Evolutionary conservation across 306 rosid genomes (phyloP), one percentile per base, ranked within the genome.

Genomic region (Elaeagnus macrophylla): DNA sequence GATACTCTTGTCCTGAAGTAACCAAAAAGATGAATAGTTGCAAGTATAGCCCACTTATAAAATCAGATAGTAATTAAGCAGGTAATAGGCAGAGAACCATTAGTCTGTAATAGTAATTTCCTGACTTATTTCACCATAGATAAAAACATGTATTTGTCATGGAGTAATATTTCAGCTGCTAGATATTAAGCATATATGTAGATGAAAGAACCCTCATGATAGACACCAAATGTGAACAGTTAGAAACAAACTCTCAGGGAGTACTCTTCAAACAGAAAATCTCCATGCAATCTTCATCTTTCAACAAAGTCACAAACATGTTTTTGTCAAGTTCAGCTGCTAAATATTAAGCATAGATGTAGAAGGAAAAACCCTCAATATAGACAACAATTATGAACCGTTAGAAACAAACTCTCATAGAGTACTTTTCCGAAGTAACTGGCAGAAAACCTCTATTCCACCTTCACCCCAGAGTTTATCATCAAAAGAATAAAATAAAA

Each of bases 401-500:
- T 25, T 25, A 25, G 4, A 25, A 25, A 25, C 32, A 25, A 25
- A 25, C 32, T 25, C 32, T 25, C 32, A 25, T 25, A 25, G 32
- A 25, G 32, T 25, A 25, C 32, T 25, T 5, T 25, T 25, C 39
- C 37, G 17, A 42, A 42, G 39, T 39, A 56, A 25, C 17, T 3
- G 16, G 35, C 51, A 63, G 8, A 63, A 35, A 32, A 41, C 36
- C 16, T 41, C 39, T 46, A 44, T 1, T 44, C 13, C 10, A 53
- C 35, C 15, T 44, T 41, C n/a, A 10, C 37, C 13, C 32, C 1
- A 59, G 52, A n/a, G 45, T 1, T 15, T 63, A 43, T 72, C 35
- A 11, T 62, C 18, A 59, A 42, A 37, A 6, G 18, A 55, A 39
- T 8, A 44, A 36, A 56, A 60, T 57, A 54, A 25, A 25, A 25